phyloP scores from a whole-genome alignment of 495 filamentous ascomycete genomes.

The Xanthoparmelia taractica region DNA sequence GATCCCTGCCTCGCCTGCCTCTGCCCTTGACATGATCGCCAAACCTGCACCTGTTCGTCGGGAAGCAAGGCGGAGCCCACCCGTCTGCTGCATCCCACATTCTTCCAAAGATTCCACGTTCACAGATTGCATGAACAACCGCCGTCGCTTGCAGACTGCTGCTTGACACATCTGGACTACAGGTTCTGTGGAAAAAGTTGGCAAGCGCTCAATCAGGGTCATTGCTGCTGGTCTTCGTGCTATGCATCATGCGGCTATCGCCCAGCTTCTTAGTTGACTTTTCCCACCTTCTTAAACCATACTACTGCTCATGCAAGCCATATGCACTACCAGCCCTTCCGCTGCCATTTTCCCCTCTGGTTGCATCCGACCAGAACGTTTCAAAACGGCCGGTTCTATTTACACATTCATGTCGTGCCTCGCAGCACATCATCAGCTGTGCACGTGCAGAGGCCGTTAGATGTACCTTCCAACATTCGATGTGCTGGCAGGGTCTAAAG shows the following conservation, averaged over 20 bases:
- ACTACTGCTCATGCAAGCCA: conserved; percentile 8
- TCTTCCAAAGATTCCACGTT: background rate
- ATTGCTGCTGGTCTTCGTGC: background rate
- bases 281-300: conserved; percentile 8
- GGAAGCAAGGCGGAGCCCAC: too few species aligned
- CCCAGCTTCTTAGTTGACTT: conserved; percentile 2
- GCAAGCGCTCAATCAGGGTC: conserved; percentile 1
- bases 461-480: background rate
- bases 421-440: background rate
- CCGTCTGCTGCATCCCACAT: background rate
- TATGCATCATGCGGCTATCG: background rate
- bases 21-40: background rate
- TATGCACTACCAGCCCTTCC: background rate
- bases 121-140: conserved; percentile 1
- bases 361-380: conserved; percentile 1
- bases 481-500: conserved; percentile 7
- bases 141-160: background rate
- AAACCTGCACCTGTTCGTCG: background rate
- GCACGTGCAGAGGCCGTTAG: background rate
- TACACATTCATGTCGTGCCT: background rate
- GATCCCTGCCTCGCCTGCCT: background rate
- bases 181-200: background rate
- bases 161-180: background rate
- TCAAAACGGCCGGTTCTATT: conserved; percentile 7
- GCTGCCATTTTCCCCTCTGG: conserved; percentile 12